phyloP scores from a whole-genome alignment of 1,284 basidiomycete species.

The Heterobasidion occidentale region DNA sequence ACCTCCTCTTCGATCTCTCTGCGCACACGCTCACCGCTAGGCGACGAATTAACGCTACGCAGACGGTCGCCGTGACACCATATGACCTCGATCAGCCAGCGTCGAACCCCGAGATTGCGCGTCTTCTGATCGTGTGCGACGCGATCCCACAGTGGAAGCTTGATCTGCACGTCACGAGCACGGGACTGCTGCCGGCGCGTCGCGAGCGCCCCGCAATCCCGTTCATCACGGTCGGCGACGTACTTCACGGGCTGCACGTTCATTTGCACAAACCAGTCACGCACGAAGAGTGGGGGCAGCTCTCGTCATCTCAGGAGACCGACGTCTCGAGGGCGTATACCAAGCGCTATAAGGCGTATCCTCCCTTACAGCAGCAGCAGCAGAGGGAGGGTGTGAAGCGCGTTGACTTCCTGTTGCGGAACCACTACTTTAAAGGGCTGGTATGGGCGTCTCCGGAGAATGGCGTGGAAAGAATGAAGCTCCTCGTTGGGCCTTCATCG shows the following conservation, averaged over 20 bases:
- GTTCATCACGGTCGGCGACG: slow-evolving; percentile 51
- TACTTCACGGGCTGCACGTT: slow-evolving; percentile 43
- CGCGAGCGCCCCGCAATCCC: slow-evolving; percentile 14
- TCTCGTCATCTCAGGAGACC: slow-evolving; percentile 32
- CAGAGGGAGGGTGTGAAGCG: slow-evolving; percentile 31
- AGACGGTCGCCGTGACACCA: slow-evolving; percentile 25
- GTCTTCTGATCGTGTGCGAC: slow-evolving; percentile 51
- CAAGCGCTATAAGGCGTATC: slow-evolving; percentile 36
- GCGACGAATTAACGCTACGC: slow-evolving; percentile 28
- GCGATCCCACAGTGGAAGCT: slow-evolving; percentile 54
- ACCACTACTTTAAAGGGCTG: slow-evolving; percentile 48
- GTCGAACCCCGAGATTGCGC: slow-evolving; percentile 48
- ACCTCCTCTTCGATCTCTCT: slow-evolving; percentile 49
- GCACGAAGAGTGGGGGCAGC: slow-evolving; percentile 45
- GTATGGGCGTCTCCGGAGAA: slow-evolving; percentile 28
- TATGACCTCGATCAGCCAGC: slow-evolving; percentile 45
- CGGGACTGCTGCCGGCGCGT: slow-evolving; percentile 20
- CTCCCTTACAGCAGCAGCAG: slow-evolving; percentile 21
- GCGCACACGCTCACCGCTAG: slow-evolving; percentile 37
- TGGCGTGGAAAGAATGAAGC: slow-evolving; percentile 30
- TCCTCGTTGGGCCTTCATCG: slow-evolving; percentile 21
- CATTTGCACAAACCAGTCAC: slow-evolving; percentile 43
- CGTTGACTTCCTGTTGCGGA: slow-evolving; percentile 52
- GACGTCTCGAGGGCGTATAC: slow-evolving; percentile 50
- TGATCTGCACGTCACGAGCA: slow-evolving; percentile 25